Evolutionary conservation across 1,284 basidiomycete species (phyloP).

Genomic region (Rhodotorula sp.): DNA sequence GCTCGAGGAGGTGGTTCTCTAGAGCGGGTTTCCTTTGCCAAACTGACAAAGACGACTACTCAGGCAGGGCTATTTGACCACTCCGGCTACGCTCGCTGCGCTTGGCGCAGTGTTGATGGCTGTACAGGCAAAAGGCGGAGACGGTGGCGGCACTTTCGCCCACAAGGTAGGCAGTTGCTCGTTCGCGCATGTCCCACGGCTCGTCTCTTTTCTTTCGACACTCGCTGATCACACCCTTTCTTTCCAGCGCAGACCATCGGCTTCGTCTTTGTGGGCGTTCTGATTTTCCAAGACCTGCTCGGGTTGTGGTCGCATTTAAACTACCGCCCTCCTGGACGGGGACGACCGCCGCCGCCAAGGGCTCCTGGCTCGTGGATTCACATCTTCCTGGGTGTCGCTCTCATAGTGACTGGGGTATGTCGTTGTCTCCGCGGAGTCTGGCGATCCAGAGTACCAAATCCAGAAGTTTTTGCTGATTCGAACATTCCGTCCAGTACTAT

Average conservation of each 20-base stretch:
- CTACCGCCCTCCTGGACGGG: neutral
- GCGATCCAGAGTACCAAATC: too few species aligned
- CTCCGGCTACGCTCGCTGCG: slow-evolving; percentile 7
- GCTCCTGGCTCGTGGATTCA: slow-evolving; percentile 6
- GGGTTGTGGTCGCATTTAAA: slow-evolving; percentile 15
- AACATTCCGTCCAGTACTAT: slow-evolving; percentile 6
- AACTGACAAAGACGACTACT: neutral
- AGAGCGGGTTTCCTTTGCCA: too few species aligned
- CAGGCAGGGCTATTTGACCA: slow-evolving; percentile 18
- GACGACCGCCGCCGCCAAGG: neutral
- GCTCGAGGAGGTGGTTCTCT: too few species aligned
- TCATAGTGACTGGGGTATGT: slow-evolving; percentile 1
- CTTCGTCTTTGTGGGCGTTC: neutral
- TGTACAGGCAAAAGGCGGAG: slow-evolving; percentile 3
- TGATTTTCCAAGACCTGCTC: slow-evolving; percentile 12
- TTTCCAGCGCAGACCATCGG: slow-evolving; percentile 14
- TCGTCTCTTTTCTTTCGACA: neutral
- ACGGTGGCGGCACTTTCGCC: neutral
- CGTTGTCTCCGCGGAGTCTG: neutral
- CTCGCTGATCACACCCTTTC: neutral
- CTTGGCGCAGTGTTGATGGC: slow-evolving; percentile 17
- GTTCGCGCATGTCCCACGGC: too few species aligned
- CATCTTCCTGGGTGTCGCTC: slow-evolving; percentile 16
- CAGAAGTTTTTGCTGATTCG: neutral
- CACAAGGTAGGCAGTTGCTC: slow-evolving; percentile 14